These are phyloP conservation scores for Oehlia diaphana DNA, from an alignment of 192 early-diverging fungal genomes.

Conservation along the genomic window DNA sequence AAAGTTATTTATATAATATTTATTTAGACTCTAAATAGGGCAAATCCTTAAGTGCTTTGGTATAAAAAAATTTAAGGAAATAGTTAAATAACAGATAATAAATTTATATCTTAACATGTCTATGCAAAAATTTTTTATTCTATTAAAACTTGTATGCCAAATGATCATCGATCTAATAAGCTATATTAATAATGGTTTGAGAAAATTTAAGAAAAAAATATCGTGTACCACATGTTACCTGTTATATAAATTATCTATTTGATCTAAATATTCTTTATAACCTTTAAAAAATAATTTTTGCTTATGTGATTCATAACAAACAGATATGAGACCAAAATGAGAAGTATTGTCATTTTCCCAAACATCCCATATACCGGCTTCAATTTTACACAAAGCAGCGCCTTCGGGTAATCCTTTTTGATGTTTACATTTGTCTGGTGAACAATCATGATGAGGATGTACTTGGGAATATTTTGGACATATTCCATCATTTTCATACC, in stretches of 20 bases:
- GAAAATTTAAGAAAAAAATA: no score
- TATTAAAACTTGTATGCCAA: no score
- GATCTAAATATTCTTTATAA: conserved; percentile 22
- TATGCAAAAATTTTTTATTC: no score
- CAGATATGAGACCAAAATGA: conserved; percentile 17
- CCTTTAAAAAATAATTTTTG: conserved; percentile 18
- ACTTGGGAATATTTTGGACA: conserved; percentile 22
- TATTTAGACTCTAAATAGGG: no score
- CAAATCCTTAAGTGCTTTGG: no score
- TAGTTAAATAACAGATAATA: no score
- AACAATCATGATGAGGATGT: conserved; percentile 6
- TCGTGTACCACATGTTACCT: no score
- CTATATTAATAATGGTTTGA: no score
- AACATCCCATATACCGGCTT: conserved; percentile 20
- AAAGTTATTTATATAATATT: no score
- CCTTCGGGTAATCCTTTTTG: conserved; percentile 14
- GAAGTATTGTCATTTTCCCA: conserved; percentile 6
- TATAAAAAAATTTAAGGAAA: no score
- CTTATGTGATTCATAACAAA: neutral
- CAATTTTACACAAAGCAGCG: neutral
- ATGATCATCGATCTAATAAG: no score
- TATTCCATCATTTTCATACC: conserved; percentile 25
- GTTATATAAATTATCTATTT: neutral
- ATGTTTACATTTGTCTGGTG: conserved; percentile 4
- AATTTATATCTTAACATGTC: no score